These are phyloP conservation scores for Ceratonia siliqua DNA, from an alignment of 306 rosid species.

Conservation along the genomic window DNA sequence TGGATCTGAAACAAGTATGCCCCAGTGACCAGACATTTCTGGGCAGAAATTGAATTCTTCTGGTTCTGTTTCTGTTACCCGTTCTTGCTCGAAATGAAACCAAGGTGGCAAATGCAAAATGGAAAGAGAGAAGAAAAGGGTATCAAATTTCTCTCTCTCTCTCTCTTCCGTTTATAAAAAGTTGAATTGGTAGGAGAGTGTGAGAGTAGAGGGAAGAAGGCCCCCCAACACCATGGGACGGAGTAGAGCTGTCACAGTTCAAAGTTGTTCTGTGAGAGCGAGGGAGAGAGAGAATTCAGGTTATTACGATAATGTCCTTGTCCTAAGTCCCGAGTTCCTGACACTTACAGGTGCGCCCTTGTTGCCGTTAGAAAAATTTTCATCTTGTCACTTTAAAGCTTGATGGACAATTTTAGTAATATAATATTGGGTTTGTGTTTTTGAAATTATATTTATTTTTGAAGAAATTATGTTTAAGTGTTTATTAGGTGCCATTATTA, in stretches of 20 bases:
- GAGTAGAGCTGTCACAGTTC: constrained; percentile 71
- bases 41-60: not conserved
- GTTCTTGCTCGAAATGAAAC: not conserved
- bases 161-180: constrained; percentile 10
- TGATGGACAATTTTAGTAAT: not conserved
- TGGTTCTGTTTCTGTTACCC: not conserved
- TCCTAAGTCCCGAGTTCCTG: not conserved
- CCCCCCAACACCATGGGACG: constrained; percentile 56
- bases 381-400: constrained; percentile 32
- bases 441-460: no score
- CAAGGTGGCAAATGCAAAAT: not conserved
- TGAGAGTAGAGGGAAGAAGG: constrained; percentile 12
- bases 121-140: constrained; percentile 5
- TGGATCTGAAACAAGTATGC: constrained; percentile 98
- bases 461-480: no score
- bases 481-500: no score
- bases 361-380: constrained; percentile 31
- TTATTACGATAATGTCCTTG: constrained; percentile 48
- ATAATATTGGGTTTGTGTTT: no score
- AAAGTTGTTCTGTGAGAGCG: constrained; percentile 47
- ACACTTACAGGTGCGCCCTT: constrained; percentile 40
- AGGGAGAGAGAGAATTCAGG: constrained; percentile 54
- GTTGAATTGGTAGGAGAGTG: not conserved
- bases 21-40: constrained; percentile 80
- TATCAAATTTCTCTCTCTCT: not conserved